Base-by-base conservation (phyloP, 345 rosid species). In the Cardamine chenopodiifolia region DNA sequence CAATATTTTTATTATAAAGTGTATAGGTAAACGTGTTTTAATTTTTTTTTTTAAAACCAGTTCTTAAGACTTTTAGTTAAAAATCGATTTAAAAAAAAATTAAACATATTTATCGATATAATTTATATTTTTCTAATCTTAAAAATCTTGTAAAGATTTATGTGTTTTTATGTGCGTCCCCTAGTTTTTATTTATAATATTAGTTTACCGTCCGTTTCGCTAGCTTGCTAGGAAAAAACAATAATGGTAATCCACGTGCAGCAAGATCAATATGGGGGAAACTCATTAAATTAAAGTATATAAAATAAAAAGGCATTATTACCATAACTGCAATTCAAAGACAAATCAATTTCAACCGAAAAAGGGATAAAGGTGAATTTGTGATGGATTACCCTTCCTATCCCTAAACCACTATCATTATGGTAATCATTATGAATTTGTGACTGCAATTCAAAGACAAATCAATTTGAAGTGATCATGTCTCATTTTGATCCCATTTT, bases 211-310 rank as follows among this genome's bases (percentile, higher is more conserved):
- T 69, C 70, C 23, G 37, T 69, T 69, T 76, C 34, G 70, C 80
- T 75, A 70, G 71, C 75, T 70, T 70, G 75, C 25, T 13, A 14
- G 0, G 7, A 25, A 14, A 8, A 66, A 31, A 53, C 60, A 70
- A 64, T 76, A n/a, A 76, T 56, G 70, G 42, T 23, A 47, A 55
- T 62, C 59, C 66, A 76, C 66, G 75, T 76, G 75, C 39, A 62
- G 25, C 66, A 45, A 62, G 74, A 54, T 25, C 70, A 25, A 31
- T n/a, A 20, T 22, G 2, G 18, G 70, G 49, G 13, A 5, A 69
- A 19, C 17, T 60, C 29, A 75, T 50, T 23, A 59, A 57, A 58
- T 32, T 12, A 66, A 28, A 58, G 17, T 12, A 6, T 6, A 50
- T 1, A 6, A 12, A 39, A 26, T 18, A 31, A 64, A 65, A 53